Percentiles rank a stretch among this genome's conserved stretches.
These are phyloP conservation scores for Beverwykella pulmonaria DNA, from an alignment of 495 filamentous ascomycete species.

Conservation along the genomic window DNA sequence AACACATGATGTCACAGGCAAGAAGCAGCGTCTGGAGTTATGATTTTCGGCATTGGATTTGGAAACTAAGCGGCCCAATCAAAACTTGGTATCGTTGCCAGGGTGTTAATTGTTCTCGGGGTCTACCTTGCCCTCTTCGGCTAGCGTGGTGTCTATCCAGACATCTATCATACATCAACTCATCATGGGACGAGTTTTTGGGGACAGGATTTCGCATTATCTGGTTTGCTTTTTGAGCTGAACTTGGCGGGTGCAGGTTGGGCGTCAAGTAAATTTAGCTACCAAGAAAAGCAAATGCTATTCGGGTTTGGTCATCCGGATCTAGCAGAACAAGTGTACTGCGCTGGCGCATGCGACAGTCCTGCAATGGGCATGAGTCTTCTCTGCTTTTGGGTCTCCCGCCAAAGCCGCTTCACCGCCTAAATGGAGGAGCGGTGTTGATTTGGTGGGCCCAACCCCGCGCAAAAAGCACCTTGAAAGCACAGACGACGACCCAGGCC, in stretches of 20 bases:
- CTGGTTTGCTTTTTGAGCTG: conserved; percentile 15
- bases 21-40: background rate
- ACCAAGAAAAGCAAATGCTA: conserved; percentile 9
- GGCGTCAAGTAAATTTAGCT: conserved; percentile 24
- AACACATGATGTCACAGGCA: conserved; percentile 13
- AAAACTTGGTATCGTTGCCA: conserved; percentile 12
- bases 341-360: background rate
- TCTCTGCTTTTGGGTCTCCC: background rate
- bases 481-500: background rate
- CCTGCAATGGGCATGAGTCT: too few relatives aligned
- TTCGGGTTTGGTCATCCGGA: background rate
- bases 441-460: background rate
- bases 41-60: conserved; percentile 12
- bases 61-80: conserved; percentile 15
- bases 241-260: conserved; percentile 24
- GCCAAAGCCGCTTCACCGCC: background rate
- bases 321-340: conserved; percentile 1
- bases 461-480: background rate
- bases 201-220: background rate
- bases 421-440: background rate
- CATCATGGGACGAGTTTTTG: background rate
- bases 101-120: background rate
- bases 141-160: conserved; percentile 24
- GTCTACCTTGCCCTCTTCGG: background rate
- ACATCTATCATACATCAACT: conserved; percentile 17